Evolutionary conservation across 345 rosid genomes (phyloP).

Genomic region (Eucalyptus erythrocorys): DNA sequence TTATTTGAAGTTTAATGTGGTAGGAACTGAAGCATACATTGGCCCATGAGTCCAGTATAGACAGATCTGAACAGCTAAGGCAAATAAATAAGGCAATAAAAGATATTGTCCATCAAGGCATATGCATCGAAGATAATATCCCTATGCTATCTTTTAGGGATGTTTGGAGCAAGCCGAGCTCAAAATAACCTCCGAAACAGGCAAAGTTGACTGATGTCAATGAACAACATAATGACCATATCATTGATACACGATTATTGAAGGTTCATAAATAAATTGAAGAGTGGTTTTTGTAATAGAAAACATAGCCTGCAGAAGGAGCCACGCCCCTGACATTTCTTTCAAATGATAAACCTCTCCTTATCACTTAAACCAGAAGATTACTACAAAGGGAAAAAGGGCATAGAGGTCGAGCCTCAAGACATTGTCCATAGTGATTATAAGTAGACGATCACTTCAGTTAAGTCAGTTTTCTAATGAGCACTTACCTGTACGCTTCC

Average conservation of each 20-base stretch:
- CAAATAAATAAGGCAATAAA: not conserved
- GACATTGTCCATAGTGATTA: not conserved
- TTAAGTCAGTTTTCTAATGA: not conserved
- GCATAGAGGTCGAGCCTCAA: not conserved
- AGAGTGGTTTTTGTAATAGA: not conserved
- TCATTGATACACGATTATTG: not conserved
- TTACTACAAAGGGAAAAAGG: not conserved
- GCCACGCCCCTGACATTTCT: not conserved
- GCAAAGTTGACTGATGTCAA: not conserved
- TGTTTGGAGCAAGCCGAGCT: not conserved
- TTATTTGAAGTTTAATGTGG: not conserved
- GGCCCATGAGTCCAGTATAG: not conserved
- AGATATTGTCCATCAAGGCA: not conserved
- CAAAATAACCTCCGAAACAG: not conserved
- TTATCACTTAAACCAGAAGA: not conserved
- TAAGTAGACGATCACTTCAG: not conserved
- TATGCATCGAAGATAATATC: not conserved
- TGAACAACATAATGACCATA: not conserved
- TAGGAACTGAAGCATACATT: not conserved
- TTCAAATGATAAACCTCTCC: not conserved
- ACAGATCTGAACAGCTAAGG: not conserved
- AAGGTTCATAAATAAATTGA: not conserved
- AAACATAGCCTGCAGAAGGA: not conserved
- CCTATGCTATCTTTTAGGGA: not conserved
- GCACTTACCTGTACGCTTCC: constrained; percentile 73